Evolutionary conservation across 306 rosid genomes (phyloP), one percentile per base, ranked within the genome.

Genomic region (Acmispon strigosus): DNA sequence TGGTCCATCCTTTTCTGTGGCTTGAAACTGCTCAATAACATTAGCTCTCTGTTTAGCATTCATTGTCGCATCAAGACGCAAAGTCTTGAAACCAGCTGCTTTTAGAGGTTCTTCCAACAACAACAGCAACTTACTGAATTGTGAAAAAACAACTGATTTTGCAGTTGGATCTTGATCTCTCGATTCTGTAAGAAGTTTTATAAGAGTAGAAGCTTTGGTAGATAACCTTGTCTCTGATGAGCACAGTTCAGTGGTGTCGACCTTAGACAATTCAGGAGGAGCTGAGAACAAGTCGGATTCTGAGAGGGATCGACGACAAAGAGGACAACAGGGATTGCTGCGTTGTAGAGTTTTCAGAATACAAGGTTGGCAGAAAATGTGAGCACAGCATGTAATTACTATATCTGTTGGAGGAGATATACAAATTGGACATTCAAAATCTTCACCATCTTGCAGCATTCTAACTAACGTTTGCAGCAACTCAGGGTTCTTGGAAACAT

Each of bases 361-460:
- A 75, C 98, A 92, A 12, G 58, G 76, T 24, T 67, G 92, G 75
- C 96, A 92, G 76, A 83, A 92, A 24, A 87, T 81, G 66, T 92
- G 98, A 59, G 89, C 90, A 76, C 98, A 92, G 2, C 83, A 27
- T 44, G 96, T 92, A 56, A 92, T 89, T 14, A 89, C 84, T 48
- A 81, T 70, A 56, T 87, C 83, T 0, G 75, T 71, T 19, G 92
- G 90, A 2, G 92, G 82, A 57, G 86, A 79, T 8, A 89, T 73
- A 75, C 98, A 92, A 32, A 92, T 87, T 19, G 98, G 98, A 71
- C 98, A 92, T 12, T 89, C 96, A 74, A 89, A 80, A 80, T 92
- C 96, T 79, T 92, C 96, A 64, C 86, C 90, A 58, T 86, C 92
- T 83, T 84, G 92, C 62, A 92, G 65, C 75, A 80, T 74, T 84